Base-by-base conservation (phyloP, 108 stramenopile genomes). In the Mediolabrus comicus region DNA sequence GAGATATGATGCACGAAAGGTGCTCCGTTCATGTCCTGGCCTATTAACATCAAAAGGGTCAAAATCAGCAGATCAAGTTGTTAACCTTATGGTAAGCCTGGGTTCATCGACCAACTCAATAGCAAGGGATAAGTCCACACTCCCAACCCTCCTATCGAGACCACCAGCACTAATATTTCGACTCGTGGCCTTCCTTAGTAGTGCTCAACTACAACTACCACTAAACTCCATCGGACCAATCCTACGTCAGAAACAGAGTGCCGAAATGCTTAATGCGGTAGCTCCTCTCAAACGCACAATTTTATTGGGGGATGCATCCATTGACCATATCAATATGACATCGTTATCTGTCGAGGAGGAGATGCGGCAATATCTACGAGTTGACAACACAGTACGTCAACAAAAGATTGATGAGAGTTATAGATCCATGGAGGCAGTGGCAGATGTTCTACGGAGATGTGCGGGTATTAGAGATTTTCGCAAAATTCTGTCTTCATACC, bases 121-220 rank as follows among this genome's bases (percentile, higher is more conserved):
- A 39, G 88, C 84, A 25, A 81, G 91, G 32, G 88, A 92, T 30
- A 89, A 92, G 70, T 46, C 75, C 25, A 74, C 82, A 3, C 63
- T 92, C 11, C 85, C 87, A 7, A 56, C 52, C 0, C 55, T 92
- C 4, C 68, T 92, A 35, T 85, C 84, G 14, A 61, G 88, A 76
- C 81, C 88, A 22, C 91, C 91, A 9, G 85, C 86, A 19, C 71
- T 81, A 11, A 49, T 92, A 4, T 92, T 92, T 76, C 86, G 88
- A 12, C 67, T 92, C 22, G 77, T 88, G 16, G 83, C 87, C 1
- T 92, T 92, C 67, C 65, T 92, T 2, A 71, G 73, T 34, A 87
- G 88, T 64, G 81, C 82, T 34, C 74, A 79, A 6, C 72, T 92
- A 0, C 81, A 81, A 30, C 81, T 92, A 67, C 87, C 86, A 3